Conservation (phyloP, 148 eudicot species). For the Tetragonia tetragonoides region DNA sequence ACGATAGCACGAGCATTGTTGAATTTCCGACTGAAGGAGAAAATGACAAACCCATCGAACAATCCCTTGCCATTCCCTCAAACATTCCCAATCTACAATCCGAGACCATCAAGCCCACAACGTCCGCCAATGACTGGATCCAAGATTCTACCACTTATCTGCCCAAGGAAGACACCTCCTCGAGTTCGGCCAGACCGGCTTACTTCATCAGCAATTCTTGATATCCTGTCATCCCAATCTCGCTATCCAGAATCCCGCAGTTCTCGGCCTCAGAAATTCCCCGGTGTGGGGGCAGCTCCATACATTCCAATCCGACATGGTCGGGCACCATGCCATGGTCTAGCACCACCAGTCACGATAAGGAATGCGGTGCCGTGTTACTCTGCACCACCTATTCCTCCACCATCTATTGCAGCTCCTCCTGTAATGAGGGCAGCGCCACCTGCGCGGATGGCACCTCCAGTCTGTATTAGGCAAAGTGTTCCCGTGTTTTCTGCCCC, state of each 20-base stretch:
- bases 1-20: slow-evolving; percentile 70
- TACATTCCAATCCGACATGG: slow-evolving; percentile 60
- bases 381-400: slow-evolving; percentile 58
- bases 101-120: slow-evolving; percentile 66
- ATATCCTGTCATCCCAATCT: slow-evolving; percentile 30
- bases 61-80: slow-evolving; percentile 47
- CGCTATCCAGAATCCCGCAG: slow-evolving; percentile 31
- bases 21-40: slow-evolving; percentile 60
- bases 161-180: slow-evolving; percentile 45
- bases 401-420: slow-evolving; percentile 22
- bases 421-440: slow-evolving; percentile 37
- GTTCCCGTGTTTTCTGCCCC: slow-evolving; percentile 34
- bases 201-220: slow-evolving; percentile 25
- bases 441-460: slow-evolving; percentile 35
- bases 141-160: slow-evolving; percentile 69
- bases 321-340: slow-evolving; percentile 44
- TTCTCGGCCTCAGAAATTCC: slow-evolving; percentile 36
- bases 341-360: slow-evolving; percentile 69
- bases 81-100: slow-evolving; percentile 42
- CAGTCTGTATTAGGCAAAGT: slow-evolving; percentile 34
- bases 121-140: slow-evolving; percentile 49
- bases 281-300: slow-evolving; percentile 52
- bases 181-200: slow-evolving; percentile 45
- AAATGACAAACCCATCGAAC: slow-evolving; percentile 36
- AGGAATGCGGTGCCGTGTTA: slow-evolving; percentile 61